A percentile compares a stretch with the other conserved stretches of the same genome.
Conservation (phyloP, 108 stramenopile species). For the Aurantiochytrium sp. region DNA sequence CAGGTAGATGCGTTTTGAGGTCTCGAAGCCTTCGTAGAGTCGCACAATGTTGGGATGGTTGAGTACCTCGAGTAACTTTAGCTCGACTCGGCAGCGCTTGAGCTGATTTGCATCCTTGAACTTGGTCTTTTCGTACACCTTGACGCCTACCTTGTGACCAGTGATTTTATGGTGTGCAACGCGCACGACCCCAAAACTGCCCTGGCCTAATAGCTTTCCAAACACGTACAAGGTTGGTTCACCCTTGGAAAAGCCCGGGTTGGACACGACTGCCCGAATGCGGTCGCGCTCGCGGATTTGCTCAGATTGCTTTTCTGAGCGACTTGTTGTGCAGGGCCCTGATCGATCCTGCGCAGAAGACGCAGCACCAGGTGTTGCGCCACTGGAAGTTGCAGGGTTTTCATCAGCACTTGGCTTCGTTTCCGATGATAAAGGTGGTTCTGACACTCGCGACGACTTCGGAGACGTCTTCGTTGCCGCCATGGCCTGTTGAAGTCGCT, state of each 20-base stretch:
- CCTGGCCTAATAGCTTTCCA: slow-evolving; percentile 49
- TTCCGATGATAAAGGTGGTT: too few species aligned
- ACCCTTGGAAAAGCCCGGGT: neutral
- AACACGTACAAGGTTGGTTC: slow-evolving; percentile 33
- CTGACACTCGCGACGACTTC: too few species aligned
- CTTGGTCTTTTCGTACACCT: slow-evolving; percentile 57
- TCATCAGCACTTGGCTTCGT: too few species aligned
- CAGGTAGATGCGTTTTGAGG: slow-evolving; percentile 39
- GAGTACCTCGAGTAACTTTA: slow-evolving; percentile 48
- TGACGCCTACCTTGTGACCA: slow-evolving; percentile 49
- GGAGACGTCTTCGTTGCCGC: neutral
- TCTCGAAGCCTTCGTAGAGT: slow-evolving; percentile 27
- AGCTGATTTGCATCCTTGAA: slow-evolving; percentile 53
- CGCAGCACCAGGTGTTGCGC: too few species aligned
- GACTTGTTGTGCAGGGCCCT: neutral
- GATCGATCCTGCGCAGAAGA: too few species aligned
- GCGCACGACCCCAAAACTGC: slow-evolving; percentile 47
- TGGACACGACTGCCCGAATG: neutral
- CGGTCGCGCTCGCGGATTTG: neutral
- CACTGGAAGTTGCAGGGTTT: too few species aligned
- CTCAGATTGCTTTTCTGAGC: neutral
- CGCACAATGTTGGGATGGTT: slow-evolving; percentile 39
- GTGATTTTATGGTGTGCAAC: slow-evolving; percentile 56
- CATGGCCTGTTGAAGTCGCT: neutral
- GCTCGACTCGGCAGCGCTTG: slow-evolving; percentile 53